Conservation (phyloP, 495 filamentous ascomycete genomes). For the Trichoderma asperelloides region DNA sequence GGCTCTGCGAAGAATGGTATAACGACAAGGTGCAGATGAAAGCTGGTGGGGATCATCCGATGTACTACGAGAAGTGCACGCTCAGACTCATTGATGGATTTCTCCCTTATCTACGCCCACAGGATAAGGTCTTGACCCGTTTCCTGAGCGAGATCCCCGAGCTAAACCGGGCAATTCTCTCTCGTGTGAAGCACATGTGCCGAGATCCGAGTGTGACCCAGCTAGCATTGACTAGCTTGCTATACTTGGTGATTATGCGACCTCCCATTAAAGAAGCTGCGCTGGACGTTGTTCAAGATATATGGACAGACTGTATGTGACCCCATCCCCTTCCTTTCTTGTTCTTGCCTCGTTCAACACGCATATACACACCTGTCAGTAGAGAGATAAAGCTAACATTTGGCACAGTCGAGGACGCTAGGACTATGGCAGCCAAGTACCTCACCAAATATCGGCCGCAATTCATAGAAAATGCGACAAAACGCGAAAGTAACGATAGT, state of each 20-base stretch:
- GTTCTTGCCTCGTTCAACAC: neutral
- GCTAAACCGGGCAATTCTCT: conserved; percentile 58
- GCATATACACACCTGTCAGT: neutral
- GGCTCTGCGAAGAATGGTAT: conserved; percentile 98
- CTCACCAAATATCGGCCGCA: conserved; percentile 44
- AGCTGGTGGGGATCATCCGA: conserved; percentile 32
- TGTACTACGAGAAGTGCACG: conserved; percentile 74
- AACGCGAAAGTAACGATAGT: conserved; percentile 7
- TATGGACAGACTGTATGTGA: conserved; percentile 71
- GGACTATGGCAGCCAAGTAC: conserved; percentile 44
- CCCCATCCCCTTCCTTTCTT: neutral
- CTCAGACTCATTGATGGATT: conserved; percentile 79
- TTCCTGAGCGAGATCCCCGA: conserved; percentile 89
- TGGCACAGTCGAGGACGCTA: conserved; percentile 36
- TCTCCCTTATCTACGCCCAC: conserved; percentile 72
- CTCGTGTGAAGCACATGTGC: conserved; percentile 70
- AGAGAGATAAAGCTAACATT: conserved; percentile 6
- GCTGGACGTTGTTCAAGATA: conserved; percentile 72
- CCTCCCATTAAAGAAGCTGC: conserved; percentile 75
- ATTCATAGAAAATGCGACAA: conserved; percentile 32
- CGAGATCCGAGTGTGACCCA: conserved; percentile 68
- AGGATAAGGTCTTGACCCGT: conserved; percentile 79
- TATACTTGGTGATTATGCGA: conserved; percentile 76
- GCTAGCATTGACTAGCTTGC: conserved; percentile 39
- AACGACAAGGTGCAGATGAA: conserved; percentile 63